phyloP scores from a whole-genome alignment of 2,329 filamentous ascomycete species.

The Xylariaceae sp. region DNA sequence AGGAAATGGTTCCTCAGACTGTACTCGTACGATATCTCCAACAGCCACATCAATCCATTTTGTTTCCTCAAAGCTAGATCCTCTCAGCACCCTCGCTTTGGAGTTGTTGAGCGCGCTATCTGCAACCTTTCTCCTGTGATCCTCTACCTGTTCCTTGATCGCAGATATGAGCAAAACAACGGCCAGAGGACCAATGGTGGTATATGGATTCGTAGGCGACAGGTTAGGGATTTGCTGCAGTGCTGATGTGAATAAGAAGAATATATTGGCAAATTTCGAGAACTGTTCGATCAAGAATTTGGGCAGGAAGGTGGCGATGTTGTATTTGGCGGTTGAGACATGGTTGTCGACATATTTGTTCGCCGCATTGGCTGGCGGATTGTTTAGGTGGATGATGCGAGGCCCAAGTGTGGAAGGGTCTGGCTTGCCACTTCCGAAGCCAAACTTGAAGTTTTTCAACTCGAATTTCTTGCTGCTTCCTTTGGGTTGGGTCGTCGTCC shows the following conservation, averaged over 20 bases:
- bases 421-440: conserved; percentile 76
- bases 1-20: conserved; percentile 93
- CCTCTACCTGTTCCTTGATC: conserved; percentile 89
- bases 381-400: conserved; percentile 92
- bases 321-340: conserved; percentile 97
- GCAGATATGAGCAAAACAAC: conserved; percentile 93
- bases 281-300: conserved; percentile 99
- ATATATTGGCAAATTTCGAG: conserved; percentile 97
- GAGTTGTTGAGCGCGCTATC: conserved; percentile 87
- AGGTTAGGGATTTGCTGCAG: conserved; percentile 94
- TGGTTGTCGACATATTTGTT: conserved; percentile 97
- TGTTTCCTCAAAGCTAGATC: conserved; percentile 77
- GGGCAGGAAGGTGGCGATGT: conserved; percentile 83
- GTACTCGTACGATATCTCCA: conserved; percentile 86
- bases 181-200: conserved; percentile 89
- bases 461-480: conserved; percentile 57
- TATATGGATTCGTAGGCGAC: conserved; percentile 92
- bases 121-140: conserved; percentile 82
- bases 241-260: conserved; percentile 95
- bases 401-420: conserved; percentile 91
- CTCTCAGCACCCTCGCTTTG: conserved; percentile 76
- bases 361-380: conserved; percentile 81
- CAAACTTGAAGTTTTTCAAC: conserved; percentile 82
- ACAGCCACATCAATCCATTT: conserved; percentile 94
- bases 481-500: conserved; percentile 27